Conservation (phyloP, 768 basidiomycete genomes). For the Crepidotus variabilis region DNA sequence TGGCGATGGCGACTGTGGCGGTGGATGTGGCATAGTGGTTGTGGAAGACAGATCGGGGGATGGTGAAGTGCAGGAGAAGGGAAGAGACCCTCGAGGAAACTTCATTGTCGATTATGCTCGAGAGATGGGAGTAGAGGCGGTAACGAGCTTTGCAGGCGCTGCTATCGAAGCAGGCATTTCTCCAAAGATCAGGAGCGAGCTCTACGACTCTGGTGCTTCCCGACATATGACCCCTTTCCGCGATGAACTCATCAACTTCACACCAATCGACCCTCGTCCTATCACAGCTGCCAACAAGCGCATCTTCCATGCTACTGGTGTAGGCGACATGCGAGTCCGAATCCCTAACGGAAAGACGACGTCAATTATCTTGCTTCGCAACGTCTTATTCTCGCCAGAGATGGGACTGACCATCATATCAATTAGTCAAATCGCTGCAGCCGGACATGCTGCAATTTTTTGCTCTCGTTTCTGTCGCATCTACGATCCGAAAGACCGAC, state of each 20-base stretch:
- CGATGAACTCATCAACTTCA: constrained; percentile 16
- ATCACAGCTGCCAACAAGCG: constrained; percentile 22
- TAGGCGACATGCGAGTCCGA: constrained; percentile 18
- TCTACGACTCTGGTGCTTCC: constrained; percentile 34
- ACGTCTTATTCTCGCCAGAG: constrained; percentile 19
- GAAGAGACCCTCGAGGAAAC: no score
- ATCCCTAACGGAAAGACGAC: constrained; percentile 14
- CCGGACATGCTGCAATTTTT: constrained; percentile 20
- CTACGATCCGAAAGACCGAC: constrained; percentile 11
- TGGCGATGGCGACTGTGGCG: no score
- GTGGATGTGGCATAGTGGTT: no score
- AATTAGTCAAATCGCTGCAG: constrained; percentile 22
- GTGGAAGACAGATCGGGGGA: no score
- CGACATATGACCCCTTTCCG: constrained; percentile 32
- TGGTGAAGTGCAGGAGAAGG: constrained; percentile 28
- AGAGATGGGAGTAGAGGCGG: no score
- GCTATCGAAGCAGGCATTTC: no score
- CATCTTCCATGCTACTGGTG: constrained; percentile 16
- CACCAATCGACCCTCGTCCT: constrained; percentile 10
- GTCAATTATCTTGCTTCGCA: constrained; percentile 13
- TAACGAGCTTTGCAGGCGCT: no score
- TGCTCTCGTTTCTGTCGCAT: constrained; percentile 19
- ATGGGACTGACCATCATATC: constrained; percentile 29
- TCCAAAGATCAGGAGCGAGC: no score
- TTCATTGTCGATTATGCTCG: no score